A percentile compares a stretch with the other conserved stretches of the same genome.
phyloP scores from a whole-genome alignment of 2,329 filamentous ascomycete genomes.

The Fusarium sp. region DNA sequence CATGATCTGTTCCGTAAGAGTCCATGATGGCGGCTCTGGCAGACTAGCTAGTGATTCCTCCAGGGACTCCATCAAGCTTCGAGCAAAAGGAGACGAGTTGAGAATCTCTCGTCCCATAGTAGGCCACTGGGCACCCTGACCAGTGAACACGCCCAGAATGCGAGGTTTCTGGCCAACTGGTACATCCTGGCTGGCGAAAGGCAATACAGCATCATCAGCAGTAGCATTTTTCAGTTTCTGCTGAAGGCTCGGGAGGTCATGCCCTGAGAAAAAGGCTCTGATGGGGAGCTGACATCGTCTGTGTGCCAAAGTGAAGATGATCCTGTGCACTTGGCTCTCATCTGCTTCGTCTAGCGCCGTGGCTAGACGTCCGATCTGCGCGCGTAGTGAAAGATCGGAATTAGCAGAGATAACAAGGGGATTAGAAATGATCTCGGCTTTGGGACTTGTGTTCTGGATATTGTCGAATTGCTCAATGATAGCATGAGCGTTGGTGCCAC shows the following conservation, averaged over 20 bases:
- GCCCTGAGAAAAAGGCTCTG: background rate
- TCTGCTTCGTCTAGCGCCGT: background rate
- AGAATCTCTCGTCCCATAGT: slow-evolving; percentile 52
- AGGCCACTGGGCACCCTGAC: slow-evolving; percentile 54
- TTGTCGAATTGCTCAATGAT: slow-evolving; percentile 3
- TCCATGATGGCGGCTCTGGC: slow-evolving; percentile 47
- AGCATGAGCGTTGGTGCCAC: slow-evolving; percentile 7
- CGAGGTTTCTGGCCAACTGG: background rate
- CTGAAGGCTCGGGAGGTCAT: background rate
- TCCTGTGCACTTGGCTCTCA: background rate
- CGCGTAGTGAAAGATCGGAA: background rate
- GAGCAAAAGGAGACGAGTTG: slow-evolving; percentile 9
- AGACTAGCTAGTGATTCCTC: slow-evolving; percentile 39
- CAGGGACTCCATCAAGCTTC: slow-evolving; percentile 14
- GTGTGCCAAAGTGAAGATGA: slow-evolving; percentile 1
- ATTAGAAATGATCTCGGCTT: background rate
- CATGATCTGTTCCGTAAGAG: slow-evolving; percentile 10
- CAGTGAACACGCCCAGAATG: slow-evolving; percentile 52
- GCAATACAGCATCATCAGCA: background rate
- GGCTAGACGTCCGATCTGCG: background rate
- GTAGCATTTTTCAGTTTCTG: background rate
- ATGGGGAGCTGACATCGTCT: background rate
- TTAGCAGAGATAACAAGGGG: slow-evolving; percentile 3
- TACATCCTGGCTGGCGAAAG: background rate
- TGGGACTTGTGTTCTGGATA: background rate